Conservation (phyloP, 148 eudicot species). For the Silene latifolia region DNA sequence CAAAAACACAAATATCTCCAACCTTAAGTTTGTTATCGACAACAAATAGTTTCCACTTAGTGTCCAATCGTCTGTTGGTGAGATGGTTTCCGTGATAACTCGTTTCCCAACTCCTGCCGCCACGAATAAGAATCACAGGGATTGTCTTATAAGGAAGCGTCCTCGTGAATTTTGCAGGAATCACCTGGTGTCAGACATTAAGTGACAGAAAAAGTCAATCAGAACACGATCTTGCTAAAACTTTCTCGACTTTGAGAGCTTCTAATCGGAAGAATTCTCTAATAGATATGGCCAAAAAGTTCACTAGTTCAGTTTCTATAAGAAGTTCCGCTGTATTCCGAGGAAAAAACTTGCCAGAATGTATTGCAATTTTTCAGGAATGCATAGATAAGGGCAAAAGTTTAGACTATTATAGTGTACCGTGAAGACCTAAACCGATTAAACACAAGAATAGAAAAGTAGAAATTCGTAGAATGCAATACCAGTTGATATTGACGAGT, state of each 20-base stretch:
- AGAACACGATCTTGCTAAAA: background rate
- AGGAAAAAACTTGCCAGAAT: background rate
- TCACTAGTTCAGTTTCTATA: background rate
- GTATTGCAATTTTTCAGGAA: background rate
- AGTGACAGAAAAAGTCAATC: background rate
- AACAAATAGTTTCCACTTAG: conserved; percentile 36
- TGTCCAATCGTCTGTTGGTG: conserved; percentile 18
- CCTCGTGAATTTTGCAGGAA: conserved; percentile 26
- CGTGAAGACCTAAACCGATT: background rate
- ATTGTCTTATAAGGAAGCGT: conserved; percentile 25
- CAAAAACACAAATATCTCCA: conserved; percentile 55
- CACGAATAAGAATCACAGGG: conserved; percentile 29
- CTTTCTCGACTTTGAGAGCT: background rate
- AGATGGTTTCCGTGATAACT: conserved; percentile 17
- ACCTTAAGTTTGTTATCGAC: conserved; percentile 35
- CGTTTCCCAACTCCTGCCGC: conserved; percentile 41
- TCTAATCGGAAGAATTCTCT: background rate
- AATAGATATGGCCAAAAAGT: background rate
- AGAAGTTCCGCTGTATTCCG: background rate
- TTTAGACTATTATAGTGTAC: background rate
- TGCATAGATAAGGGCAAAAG: background rate
- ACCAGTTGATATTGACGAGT: conserved; percentile 12
- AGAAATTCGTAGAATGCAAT: background rate
- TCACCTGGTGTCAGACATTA: conserved; percentile 13
- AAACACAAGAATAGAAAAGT: background rate